Evolutionary conservation across 768 basidiomycete species (phyloP).

Genomic region (Russula emetica): DNA sequence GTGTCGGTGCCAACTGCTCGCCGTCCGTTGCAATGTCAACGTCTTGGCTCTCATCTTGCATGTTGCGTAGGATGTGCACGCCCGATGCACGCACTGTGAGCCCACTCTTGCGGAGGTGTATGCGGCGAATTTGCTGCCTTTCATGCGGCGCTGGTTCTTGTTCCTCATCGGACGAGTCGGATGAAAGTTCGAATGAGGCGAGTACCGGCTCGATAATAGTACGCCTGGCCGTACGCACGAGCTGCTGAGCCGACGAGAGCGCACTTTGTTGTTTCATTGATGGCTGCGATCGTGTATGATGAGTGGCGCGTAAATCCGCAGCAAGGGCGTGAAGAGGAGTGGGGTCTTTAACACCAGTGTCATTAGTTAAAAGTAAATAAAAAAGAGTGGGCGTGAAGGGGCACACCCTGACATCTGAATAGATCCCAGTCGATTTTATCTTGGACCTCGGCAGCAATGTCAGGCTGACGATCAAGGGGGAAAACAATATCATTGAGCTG

Average conservation of each 20-base stretch:
- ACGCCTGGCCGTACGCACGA: slow-evolving; percentile 51
- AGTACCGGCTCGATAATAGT: slow-evolving; percentile 48
- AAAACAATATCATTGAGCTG: slow-evolving; percentile 37
- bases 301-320: slow-evolving; percentile 35
- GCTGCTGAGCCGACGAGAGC: slow-evolving; percentile 52
- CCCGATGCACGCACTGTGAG: slow-evolving; percentile 34
- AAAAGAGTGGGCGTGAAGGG: slow-evolving; percentile 23
- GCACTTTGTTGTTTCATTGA: slow-evolving; percentile 41
- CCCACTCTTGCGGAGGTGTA: slow-evolving; percentile 45
- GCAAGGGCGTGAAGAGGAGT: slow-evolving; percentile 49
- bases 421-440: slow-evolving; percentile 58
- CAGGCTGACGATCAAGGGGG: slow-evolving; percentile 43
- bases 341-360: slow-evolving; percentile 43
- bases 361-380: background rate
- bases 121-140: slow-evolving; percentile 49
- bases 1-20: slow-evolving; percentile 2
- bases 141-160: slow-evolving; percentile 41
- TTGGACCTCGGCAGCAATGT: slow-evolving; percentile 44
- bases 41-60: slow-evolving; percentile 57
- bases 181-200: slow-evolving; percentile 32
- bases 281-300: slow-evolving; percentile 40
- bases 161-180: slow-evolving; percentile 40
- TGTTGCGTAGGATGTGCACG: slow-evolving; percentile 53
- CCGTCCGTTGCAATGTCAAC: slow-evolving; percentile 46
- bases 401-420: slow-evolving; percentile 52